A percentile compares a stretch with the other conserved stretches of the same genome.
phyloP scores from a whole-genome alignment of 129 eudicot genomes.

The Heracleum sosnowskyi region DNA sequence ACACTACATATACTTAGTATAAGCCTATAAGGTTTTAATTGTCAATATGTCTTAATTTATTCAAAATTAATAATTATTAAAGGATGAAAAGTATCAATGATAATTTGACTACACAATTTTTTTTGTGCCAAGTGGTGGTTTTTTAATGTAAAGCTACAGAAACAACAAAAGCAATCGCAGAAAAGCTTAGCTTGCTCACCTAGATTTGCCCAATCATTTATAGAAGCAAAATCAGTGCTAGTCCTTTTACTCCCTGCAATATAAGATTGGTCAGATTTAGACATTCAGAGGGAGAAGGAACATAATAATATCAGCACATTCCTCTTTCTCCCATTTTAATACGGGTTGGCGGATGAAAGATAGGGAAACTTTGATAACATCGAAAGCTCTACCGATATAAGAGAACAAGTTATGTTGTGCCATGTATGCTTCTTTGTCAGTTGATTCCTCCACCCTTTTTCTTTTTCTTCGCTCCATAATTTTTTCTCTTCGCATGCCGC shows the following conservation, averaged over 20 bases:
- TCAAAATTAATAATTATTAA: background rate
- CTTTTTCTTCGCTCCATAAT: constrained; percentile 60
- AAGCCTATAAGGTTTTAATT: background rate
- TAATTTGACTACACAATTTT: too few relatives aligned
- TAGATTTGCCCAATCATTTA: constrained; percentile 27
- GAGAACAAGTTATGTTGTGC: constrained; percentile 59
- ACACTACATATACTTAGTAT: background rate
- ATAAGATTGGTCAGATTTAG: constrained; percentile 9
- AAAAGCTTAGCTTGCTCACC: constrained; percentile 31
- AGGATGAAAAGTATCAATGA: background rate
- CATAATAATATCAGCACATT: background rate
- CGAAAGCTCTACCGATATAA: constrained; percentile 46
- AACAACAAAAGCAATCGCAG: background rate
- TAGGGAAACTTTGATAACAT: background rate
- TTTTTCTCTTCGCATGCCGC: constrained; percentile 26
- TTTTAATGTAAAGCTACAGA: background rate
- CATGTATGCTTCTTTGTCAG: constrained; percentile 39
- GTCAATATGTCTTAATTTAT: background rate
- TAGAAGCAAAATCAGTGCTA: constrained; percentile 22
- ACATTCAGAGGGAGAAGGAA: constrained; percentile 2
- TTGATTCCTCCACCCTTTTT: constrained; percentile 38
- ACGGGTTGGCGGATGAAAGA: background rate
- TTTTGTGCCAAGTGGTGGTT: background rate
- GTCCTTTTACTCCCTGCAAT: constrained; percentile 45
- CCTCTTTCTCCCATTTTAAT: background rate